Evolutionary conservation across 2,329 filamentous ascomycete genomes (phyloP).

Genomic region (Ascochyta clinopodiicola): DNA sequence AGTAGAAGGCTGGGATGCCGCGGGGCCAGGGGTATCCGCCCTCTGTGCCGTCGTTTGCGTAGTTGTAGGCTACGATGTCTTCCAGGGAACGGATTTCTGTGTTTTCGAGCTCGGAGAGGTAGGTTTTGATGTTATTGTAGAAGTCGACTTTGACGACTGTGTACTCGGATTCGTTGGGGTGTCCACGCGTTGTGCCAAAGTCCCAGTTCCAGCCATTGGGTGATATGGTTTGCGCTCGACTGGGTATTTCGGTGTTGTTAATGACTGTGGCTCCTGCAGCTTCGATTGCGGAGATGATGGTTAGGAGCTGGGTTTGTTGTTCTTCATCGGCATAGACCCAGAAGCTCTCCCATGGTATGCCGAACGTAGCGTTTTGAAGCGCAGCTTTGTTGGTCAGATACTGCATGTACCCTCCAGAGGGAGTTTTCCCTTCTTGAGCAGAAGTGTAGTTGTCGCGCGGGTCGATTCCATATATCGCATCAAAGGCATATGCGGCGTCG

Average conservation of each 20-base stretch:
- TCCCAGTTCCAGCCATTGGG: conserved; percentile 78
- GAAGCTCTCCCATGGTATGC: conserved; percentile 74
- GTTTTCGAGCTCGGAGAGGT: conserved; percentile 68
- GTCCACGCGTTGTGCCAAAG: conserved; percentile 67
- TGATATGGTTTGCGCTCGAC: conserved; percentile 67
- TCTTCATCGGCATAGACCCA: conserved; percentile 67
- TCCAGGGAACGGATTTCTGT: conserved; percentile 31
- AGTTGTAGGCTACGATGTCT: conserved; percentile 46
- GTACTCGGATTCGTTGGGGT: conserved; percentile 75
- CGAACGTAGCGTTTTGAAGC: conserved; percentile 69
- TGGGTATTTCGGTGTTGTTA: conserved; percentile 72
- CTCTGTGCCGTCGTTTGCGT: conserved; percentile 69
- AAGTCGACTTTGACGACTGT: conserved; percentile 75
- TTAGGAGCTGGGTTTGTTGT: conserved; percentile 61
- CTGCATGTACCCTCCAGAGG: conserved; percentile 62
- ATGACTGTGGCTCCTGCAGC: conserved; percentile 70
- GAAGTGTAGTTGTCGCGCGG: conserved; percentile 69
- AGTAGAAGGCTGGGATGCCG: conserved; percentile 59
- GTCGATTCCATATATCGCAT: conserved; percentile 72
- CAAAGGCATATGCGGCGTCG: conserved; percentile 71
- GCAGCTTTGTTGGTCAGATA: conserved; percentile 62
- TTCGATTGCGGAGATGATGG: conserved; percentile 60
- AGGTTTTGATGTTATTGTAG: conserved; percentile 69
- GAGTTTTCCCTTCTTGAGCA: conserved; percentile 62
- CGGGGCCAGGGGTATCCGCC: conserved; percentile 64